Evolutionary conservation across 1,139 yeast species (phyloP).

Genomic region (Petasospora fabianii): DNA sequence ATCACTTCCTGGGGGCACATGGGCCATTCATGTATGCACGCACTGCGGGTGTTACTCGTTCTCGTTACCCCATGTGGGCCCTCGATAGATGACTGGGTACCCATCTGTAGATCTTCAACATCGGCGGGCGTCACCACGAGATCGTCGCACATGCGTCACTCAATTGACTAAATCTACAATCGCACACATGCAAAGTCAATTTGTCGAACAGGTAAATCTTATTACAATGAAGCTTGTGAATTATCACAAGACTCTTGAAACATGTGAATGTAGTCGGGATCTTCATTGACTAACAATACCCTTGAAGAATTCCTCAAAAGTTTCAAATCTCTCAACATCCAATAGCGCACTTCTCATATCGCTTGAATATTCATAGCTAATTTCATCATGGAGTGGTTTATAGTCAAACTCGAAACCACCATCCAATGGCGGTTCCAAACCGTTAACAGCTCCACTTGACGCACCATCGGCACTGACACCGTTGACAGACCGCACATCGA

Average conservation of each 20-base stretch:
- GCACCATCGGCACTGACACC: conserved; percentile 5
- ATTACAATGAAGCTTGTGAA: no score
- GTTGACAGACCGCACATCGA: conserved; percentile 31
- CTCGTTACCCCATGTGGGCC: neutral
- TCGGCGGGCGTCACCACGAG: no score
- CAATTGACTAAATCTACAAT: no score
- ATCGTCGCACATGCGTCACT: no score
- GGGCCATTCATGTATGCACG: neutral
- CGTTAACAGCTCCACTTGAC: neutral
- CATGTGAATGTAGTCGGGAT: no score
- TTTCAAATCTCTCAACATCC: conserved; percentile 37
- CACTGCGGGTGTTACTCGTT: neutral
- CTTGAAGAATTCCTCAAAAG: conserved; percentile 48
- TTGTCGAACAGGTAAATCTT: no score
- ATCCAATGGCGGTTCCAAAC: no score
- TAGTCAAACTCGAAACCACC: conserved; percentile 14
- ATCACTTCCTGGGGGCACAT: no score
- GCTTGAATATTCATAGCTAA: conserved; percentile 21
- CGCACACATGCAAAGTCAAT: no score
- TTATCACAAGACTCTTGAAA: neutral
- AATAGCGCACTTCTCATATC: conserved; percentile 12
- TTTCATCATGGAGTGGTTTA: conserved; percentile 27
- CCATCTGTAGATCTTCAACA: no score
- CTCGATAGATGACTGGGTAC: no score
- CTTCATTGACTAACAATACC: conserved; percentile 28